Evolutionary conservation across 2,329 filamentous ascomycete genomes (phyloP).

Genomic region (Talaromyces verruculosus): DNA sequence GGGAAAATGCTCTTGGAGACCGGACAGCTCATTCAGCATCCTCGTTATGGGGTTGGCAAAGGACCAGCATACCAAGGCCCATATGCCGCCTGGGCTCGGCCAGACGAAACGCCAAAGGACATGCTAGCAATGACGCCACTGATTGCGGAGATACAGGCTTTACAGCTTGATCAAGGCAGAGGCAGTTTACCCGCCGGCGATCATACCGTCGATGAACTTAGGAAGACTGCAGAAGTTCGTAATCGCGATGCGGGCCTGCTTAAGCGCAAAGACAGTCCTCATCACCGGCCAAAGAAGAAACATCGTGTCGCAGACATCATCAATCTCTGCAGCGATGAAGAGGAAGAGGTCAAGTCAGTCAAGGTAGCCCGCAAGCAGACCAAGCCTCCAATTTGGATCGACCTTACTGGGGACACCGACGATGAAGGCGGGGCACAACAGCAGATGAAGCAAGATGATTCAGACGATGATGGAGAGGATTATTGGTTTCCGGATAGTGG

Average conservation of each 20-base stretch:
- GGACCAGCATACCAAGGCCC: slow-evolving; percentile 44
- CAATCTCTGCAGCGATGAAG: slow-evolving; percentile 26
- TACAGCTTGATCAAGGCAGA: slow-evolving; percentile 33
- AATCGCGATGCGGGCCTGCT: slow-evolving; percentile 26
- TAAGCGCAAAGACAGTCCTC: slow-evolving; percentile 8
- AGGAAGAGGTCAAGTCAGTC: slow-evolving; percentile 18
- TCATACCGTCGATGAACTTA: slow-evolving; percentile 26
- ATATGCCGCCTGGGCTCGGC: slow-evolving; percentile 43
- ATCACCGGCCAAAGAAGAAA: slow-evolving; percentile 8
- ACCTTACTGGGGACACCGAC: slow-evolving; percentile 29
- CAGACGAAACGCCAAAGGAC: slow-evolving; percentile 26
- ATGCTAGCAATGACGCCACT: slow-evolving; percentile 30
- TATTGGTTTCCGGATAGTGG: slow-evolving; percentile 41
- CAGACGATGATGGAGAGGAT: slow-evolving; percentile 34
- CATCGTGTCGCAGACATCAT: slow-evolving; percentile 19
- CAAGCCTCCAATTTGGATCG: slow-evolving; percentile 27
- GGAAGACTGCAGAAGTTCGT: slow-evolving; percentile 32
- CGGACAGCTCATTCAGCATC: slow-evolving; percentile 37
- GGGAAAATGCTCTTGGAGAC: slow-evolving; percentile 33
- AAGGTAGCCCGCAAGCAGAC: slow-evolving; percentile 12
- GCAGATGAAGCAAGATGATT: slow-evolving; percentile 2
- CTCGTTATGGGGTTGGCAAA: slow-evolving; percentile 41
- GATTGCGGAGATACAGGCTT: slow-evolving; percentile 28
- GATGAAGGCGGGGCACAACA: background rate
- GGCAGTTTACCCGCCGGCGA: slow-evolving; percentile 8